Base-by-base conservation (phyloP, 192 early-diverging fungal species). In the Entomortierella chlamydospora region DNA sequence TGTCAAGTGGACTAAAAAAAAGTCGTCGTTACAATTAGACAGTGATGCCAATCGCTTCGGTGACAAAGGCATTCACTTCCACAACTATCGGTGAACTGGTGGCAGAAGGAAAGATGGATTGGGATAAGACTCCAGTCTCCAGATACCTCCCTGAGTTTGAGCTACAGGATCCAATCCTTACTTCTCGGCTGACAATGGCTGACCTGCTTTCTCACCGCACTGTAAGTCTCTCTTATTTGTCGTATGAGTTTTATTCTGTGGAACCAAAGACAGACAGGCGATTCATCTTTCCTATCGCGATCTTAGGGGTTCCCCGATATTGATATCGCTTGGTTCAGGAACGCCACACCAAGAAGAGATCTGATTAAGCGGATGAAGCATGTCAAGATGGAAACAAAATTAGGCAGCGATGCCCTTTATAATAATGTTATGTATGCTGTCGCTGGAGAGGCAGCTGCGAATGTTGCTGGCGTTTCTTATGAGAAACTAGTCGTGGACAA, bases 41-140 rank as follows among this genome's bases (percentile, higher is more conserved):
- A 7, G 22, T 62, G 33, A 68, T 49, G 31, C 53, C 64, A 1
- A 76, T 76, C 42, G 64, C 59, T 28, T 68, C 72, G 4, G 25
- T 76, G 39, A 61, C 72, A 42, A 74, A 74, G 58, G 34, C 72
- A 8, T 66, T 74, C 29, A 74, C 72, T 15, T 63, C 72, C 15
- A 53, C 72, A 12, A 47, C 63, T 17, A 65, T 74, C 6, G 72
- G 72, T 17, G 72, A 74, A 26, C 41, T 74, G 42, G 72, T 74
- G 11, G 64, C 72, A 9, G 57, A 67, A 33, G 64, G 64, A 23
- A 74, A 74, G 25, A 22, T 74, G 10, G 72, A 74, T 50, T 74
- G 72, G 72, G 52, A 67, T 57, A 54, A 61, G 42, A 74, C 72
- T 3, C 72, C 72, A 0, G 72, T 74, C 17, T 55, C 42, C 17